Base-by-base conservation (phyloP, 345 rosid genomes). In the Brassica juncea region DNA sequence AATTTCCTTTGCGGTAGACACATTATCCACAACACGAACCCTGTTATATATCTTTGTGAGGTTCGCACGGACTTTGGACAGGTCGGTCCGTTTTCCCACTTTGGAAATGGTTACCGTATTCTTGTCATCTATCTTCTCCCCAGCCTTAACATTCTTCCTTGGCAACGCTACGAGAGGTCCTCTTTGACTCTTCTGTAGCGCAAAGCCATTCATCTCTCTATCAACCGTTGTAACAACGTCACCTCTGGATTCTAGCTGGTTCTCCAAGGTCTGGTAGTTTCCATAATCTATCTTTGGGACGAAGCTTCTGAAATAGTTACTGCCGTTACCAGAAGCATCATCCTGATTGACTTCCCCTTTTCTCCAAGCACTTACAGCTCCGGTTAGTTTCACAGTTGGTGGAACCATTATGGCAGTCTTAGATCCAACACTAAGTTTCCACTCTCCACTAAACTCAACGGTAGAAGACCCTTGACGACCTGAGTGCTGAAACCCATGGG, bases 1-100 rank as follows among this genome's bases (percentile, higher is more conserved):
- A 23, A 89, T 86, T 78, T 86, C 77, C 79, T 86, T 85, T 2
- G 99, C 99, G 71, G 75, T 55, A 68, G 82, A 68, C 66, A 88
- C 82, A 84, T 81, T 80, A 72, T 91, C 87, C 28, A 94, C 91
- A 80, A 92, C 85, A 71, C 84, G 80, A 80, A 94, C 88, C 72
- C 82, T 82, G 4, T 76, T 77, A 81, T 87, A 89, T 52, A 94
- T 84, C 63, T 83, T 85, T 31, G 76, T 83, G 58, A 94, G 98
- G 84, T 80, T 87, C 65, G 76, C 68, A 4, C 54, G 84, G 32
- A 86, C 37, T 71, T 72, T 74, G 37, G 66, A 61, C 58, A 44
- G 75, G 77, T 19, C 15, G 19, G 58, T 28, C 52, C 25, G 49
- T 58, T 65, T 64, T 11, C 32, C 72, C 67, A 70, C 82, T 34